These are phyloP conservation scores for Corymbia maculata DNA, from an alignment of 345 rosid species.

Conservation along the genomic window DNA sequence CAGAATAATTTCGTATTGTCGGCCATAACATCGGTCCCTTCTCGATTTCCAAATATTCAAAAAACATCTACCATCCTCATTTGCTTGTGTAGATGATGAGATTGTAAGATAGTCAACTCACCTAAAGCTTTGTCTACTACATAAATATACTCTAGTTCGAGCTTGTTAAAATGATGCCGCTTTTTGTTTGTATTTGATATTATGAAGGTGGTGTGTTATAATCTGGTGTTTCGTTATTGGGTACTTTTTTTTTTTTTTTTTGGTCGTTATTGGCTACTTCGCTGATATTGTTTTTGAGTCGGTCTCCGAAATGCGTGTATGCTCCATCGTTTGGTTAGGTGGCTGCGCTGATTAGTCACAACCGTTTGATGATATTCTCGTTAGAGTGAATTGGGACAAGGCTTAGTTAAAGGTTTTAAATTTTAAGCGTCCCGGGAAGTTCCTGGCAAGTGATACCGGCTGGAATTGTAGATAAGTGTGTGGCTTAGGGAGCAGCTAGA, in stretches of 20 bases:
- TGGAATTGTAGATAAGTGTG: neutral
- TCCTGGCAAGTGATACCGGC: neutral
- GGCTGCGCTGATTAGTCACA: neutral
- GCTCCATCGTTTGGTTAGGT: neutral
- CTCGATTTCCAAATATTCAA: neutral
- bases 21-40: neutral
- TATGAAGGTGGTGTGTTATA: neutral
- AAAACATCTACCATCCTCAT: neutral
- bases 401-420: neutral
- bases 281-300: too few species aligned
- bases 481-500: neutral
- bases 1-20: neutral
- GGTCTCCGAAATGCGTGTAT: neutral
- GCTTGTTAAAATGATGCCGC: neutral
- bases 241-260: neutral
- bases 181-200: neutral
- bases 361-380: neutral
- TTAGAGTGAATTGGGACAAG: neutral
- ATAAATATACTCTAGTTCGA: neutral
- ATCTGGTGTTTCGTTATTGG: neutral
- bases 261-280: neutral
- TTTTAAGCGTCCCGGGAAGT: neutral
- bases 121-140: neutral
- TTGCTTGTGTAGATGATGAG: neutral
- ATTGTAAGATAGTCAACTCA: neutral